Conservation (phyloP, 495 filamentous ascomycete species). For the Lasiosphaeriaceae sp. region DNA sequence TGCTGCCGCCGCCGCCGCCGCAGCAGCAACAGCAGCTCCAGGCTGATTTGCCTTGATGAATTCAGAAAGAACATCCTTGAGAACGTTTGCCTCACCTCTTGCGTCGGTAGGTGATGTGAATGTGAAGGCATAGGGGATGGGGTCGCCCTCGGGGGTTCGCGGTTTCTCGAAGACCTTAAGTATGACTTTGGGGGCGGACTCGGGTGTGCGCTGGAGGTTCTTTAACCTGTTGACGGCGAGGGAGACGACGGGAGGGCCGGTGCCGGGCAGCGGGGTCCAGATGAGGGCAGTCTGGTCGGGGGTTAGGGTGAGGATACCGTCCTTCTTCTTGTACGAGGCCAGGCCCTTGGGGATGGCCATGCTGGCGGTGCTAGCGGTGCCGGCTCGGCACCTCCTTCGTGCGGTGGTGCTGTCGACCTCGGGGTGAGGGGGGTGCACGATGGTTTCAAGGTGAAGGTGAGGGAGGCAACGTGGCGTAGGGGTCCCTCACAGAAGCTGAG, state of each 20-base stretch:
- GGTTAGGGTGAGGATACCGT: constrained; percentile 74
- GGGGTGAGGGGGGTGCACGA: no score
- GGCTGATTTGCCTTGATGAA: constrained; percentile 42
- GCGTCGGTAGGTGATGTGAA: constrained; percentile 78
- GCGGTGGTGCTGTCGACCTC: no score
- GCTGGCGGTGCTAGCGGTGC: neutral
- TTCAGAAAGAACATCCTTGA: constrained; percentile 76
- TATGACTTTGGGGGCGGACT: constrained; percentile 77
- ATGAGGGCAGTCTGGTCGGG: constrained; percentile 65
- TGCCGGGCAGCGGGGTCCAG: constrained; percentile 67
- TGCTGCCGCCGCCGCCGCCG: constrained; percentile 19
- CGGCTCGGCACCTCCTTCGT: neutral
- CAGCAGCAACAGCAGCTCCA: neutral
- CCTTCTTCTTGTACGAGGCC: constrained; percentile 92
- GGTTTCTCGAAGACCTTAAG: constrained; percentile 77
- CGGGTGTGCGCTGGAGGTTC: constrained; percentile 92
- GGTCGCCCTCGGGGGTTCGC: constrained; percentile 44
- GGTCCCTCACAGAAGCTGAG: no score
- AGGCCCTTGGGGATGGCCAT: constrained; percentile 57
- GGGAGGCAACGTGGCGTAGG: no score
- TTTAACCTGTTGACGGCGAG: constrained; percentile 73
- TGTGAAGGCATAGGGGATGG: constrained; percentile 74
- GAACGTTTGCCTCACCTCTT: constrained; percentile 73
- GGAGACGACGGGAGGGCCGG: constrained; percentile 55
- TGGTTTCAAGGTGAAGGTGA: no score